Base-by-base conservation (phyloP, 768 basidiomycete genomes). In the Boletus rubropictus region DNA sequence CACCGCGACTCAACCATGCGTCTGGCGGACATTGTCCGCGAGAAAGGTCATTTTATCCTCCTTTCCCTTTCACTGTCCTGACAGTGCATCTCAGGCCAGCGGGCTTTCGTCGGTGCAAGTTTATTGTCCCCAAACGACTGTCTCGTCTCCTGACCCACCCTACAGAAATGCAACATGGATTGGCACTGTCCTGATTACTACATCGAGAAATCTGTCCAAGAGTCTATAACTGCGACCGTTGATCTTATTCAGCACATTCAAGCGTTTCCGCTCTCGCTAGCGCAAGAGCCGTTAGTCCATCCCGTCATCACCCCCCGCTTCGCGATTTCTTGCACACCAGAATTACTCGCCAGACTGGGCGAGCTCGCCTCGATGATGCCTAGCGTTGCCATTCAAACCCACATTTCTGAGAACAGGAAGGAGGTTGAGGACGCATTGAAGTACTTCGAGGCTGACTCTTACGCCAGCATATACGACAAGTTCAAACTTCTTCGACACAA, bases 261-360 rank as follows among this genome's bases (percentile, higher is more conserved):
- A 32, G 61, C 75, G 5, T 67, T 90, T 40, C 64, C 77, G 3
- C 60, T 64, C 9, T 57, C 67, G 20, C 52, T 59, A 21, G 52
- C 57, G 21, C 59, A 62, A 38, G 70, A 75, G 48, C 74, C 80
- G 2, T 79, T 94, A 7, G 86, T 98, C 9, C 87, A 88, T 46
- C 95, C 95, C 5, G 82, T 92, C 58, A 69, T 97, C 35, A 97
- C 95, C 0, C 95, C 95, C 12, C 87, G 95, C n/a, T 98, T 97
- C 64, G 95, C 95, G 20, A 86, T 97, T 49, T 83, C 89, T 10
- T 95, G 92, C 67, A 81, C 92, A 0, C 64, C 73, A 11, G 69
- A 77, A n/a, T 79, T 94, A 25, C 75, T 97, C 41, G 39, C 59
- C 1, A 66, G 69, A 4, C 73, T 98, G 5, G 82, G 86, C 8